A percentile compares a stretch with the other conserved stretches of the same genome.
phyloP scores from a whole-genome alignment of 495 filamentous ascomycete genomes.

The Pseudoneurospora amorphoporcata region DNA sequence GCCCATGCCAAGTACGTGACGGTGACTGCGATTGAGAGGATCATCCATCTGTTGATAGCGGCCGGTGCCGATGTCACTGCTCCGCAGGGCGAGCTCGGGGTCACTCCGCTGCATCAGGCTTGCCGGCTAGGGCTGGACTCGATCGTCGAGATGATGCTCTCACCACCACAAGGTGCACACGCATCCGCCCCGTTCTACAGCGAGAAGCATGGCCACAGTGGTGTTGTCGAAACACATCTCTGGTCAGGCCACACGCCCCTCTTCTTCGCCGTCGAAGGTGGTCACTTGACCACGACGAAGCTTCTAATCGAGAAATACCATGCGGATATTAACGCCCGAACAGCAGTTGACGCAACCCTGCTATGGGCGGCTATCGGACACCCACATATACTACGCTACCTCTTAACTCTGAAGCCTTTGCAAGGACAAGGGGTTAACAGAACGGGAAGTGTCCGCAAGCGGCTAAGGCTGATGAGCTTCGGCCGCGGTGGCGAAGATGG shows the following conservation, averaged over 20 bases:
- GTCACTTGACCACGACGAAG: constrained; percentile 18
- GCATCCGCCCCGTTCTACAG: background rate
- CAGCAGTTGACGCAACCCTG: constrained; percentile 3
- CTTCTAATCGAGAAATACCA: constrained; percentile 17
- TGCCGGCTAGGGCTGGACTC: constrained; percentile 3
- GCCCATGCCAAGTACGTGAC: background rate
- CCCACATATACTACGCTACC: constrained; percentile 1
- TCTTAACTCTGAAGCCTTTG: constrained; percentile 1
- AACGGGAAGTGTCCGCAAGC: background rate
- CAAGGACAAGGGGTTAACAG: background rate
- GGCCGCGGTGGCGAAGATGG: background rate
- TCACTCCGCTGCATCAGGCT: constrained; percentile 10
- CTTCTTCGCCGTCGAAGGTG: constrained; percentile 21
- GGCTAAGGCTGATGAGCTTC: background rate
- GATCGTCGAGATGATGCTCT: constrained; percentile 6
- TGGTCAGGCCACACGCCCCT: constrained; percentile 11
- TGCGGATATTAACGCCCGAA: constrained; percentile 16
- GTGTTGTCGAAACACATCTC: constrained; percentile 4
- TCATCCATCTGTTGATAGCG: constrained; percentile 4
- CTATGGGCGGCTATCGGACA: constrained; percentile 2
- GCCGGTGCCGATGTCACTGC: background rate
- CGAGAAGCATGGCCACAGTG: constrained; percentile 2
- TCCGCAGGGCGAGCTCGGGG: constrained; percentile 3
- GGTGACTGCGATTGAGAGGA: background rate
- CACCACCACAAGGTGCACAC: background rate